These are phyloP conservation scores for Hygrocybe punicea DNA, from an alignment of 768 basidiomycete genomes.

Conservation along the genomic window DNA sequence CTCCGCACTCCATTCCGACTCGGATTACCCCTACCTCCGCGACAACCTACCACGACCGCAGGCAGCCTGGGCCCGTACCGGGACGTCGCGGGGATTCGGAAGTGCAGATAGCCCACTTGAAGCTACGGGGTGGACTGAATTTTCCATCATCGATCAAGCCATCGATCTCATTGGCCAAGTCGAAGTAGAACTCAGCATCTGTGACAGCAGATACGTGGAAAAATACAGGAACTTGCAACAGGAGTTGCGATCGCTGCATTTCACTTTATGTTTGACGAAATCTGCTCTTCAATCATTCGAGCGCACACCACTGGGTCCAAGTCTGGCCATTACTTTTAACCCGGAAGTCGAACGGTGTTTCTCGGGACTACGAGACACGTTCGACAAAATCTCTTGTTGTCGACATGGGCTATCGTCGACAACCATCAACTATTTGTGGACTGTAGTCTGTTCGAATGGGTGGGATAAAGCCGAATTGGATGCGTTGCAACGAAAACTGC, in stretches of 20 bases:
- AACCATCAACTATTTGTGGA: background rate
- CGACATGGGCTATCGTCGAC: background rate
- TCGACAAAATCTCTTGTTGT: background rate
- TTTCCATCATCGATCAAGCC: too few relatives aligned
- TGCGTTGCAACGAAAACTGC: background rate
- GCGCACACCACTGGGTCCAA: background rate
- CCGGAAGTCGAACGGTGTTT: background rate
- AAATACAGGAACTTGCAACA: background rate
- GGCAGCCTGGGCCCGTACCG: too few relatives aligned
- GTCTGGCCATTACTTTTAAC: background rate
- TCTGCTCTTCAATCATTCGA: background rate
- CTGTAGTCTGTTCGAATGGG: background rate
- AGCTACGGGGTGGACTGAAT: too few relatives aligned
- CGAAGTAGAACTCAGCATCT: background rate
- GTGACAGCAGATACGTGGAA: too few relatives aligned
- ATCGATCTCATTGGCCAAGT: background rate
- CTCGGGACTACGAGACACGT: background rate
- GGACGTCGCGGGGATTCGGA: too few relatives aligned
- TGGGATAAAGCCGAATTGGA: too few relatives aligned
- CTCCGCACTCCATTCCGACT: background rate
- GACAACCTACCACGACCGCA: background rate
- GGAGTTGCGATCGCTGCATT: conserved; percentile 1
- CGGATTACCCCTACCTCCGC: background rate
- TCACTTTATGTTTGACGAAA: background rate
- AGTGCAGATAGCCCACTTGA: too few relatives aligned